Percentiles rank a stretch among this genome's conserved stretches.
These are phyloP conservation scores for Lachnellula cervina DNA, from an alignment of 2,329 filamentous ascomycete genomes.

Conservation along the genomic window DNA sequence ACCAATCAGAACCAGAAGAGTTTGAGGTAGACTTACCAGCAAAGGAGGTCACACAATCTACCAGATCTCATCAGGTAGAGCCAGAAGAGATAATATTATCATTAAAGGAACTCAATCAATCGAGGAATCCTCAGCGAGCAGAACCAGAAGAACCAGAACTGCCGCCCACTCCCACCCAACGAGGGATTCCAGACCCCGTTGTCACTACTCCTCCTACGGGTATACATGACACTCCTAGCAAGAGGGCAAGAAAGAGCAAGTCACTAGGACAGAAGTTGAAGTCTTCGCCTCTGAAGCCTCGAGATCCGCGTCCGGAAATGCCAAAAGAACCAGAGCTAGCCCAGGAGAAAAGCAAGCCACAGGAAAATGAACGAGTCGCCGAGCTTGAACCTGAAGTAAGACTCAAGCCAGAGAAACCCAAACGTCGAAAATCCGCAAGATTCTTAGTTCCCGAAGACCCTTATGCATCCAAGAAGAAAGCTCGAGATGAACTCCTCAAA, in stretches of 20 bases:
- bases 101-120: too few species aligned
- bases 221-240: conserved; percentile 56
- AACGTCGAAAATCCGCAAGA: conserved; percentile 26
- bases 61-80: neutral
- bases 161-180: conserved; percentile 51
- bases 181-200: conserved; percentile 45
- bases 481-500: conserved; percentile 48
- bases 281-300: conserved; percentile 31
- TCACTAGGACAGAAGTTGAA: conserved; percentile 23
- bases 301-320: conserved; percentile 7
- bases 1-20: too few species aligned
- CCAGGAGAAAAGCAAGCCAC: neutral
- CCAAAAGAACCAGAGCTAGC: conserved; percentile 28
- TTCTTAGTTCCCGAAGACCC: conserved; percentile 27
- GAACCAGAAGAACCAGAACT: conserved; percentile 55
- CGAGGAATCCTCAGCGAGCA: neutral
- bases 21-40: too few species aligned
- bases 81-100: too few species aligned
- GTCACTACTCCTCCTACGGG: conserved; percentile 52
- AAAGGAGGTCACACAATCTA: neutral
- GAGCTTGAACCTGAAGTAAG: conserved; percentile 6
- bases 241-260: conserved; percentile 40
- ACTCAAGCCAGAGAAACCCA: conserved; percentile 1
- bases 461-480: conserved; percentile 44
- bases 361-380: too few species aligned